Evolutionary conservation across 352 stramenopile species (phyloP), one percentile per base, ranked within the genome.

Genomic region (Pythium folliculosum): DNA sequence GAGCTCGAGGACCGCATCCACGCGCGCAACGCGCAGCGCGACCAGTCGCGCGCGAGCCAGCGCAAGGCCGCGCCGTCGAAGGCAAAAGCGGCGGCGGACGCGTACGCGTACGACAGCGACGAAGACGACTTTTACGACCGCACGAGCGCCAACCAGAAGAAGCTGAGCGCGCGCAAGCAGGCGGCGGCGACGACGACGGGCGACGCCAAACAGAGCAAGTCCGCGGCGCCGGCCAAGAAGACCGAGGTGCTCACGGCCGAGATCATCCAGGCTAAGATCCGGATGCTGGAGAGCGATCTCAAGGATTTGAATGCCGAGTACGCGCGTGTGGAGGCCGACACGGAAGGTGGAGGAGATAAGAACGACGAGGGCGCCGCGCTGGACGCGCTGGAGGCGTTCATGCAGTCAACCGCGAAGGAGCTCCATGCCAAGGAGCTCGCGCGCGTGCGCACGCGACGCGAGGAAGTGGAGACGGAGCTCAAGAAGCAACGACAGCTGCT

Each of bases 111-210:
- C 60, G 80, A 72, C 51, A 91, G 81, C 56, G 83, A 93, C 60
- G 83, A 93, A 62, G 84, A 93, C 53, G 82, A 93, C 30, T 91
- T 91, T 44, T 93, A 91, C 58, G 83, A 93, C 67, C 81, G 83
- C 45, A 93, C 83, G 1, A 80, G 76, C 48, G 72, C 82, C 3
- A 90, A 89, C 53, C 69, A 89, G 43, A 65, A 75, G 45, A 86
- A 86, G 48, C 71, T 77, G 23, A 50, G 55, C n/a, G 73, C 65
- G 10, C 71, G 75, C 19, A 81, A 59, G 49, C 48, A 49, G 22
- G 35, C 49, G 25, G 25, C 17, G 25, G 27, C 52, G 25, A 52
- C 17, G 25, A 17, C 52, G 25, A 52, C 6, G 32, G 47, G 17
- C 17, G 8, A 12, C 21, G 17, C 22, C 23, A 56, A 5, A n/a